These are phyloP conservation scores for Colletotrichum ledebouriae DNA, from an alignment of 2,329 filamentous ascomycete genomes.

Conservation along the genomic window DNA sequence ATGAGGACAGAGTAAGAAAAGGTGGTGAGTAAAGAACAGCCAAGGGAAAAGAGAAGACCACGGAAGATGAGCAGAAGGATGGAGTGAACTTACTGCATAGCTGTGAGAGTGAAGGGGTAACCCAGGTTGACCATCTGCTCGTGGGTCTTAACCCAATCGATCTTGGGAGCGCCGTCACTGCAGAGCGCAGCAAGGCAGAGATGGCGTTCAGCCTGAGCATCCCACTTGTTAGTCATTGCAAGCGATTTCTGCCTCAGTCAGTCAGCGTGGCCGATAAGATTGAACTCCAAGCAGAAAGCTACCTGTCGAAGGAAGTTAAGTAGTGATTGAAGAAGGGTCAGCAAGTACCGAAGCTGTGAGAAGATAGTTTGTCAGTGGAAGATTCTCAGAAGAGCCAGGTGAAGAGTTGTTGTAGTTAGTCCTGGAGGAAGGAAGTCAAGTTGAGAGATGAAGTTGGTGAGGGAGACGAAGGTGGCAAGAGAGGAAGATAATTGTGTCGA, in stretches of 20 bases:
- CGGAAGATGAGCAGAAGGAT: background rate
- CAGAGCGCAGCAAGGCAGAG: slow-evolving; percentile 7
- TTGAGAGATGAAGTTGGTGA: background rate
- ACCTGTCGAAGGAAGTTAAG: too few species aligned
- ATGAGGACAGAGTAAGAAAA: background rate
- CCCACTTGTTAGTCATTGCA: slow-evolving; percentile 1
- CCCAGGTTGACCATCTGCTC: slow-evolving; percentile 51
- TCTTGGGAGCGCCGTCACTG: slow-evolving; percentile 46
- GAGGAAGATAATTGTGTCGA: too few species aligned
- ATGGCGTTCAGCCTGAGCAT: slow-evolving; percentile 19
- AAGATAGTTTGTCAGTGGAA: too few species aligned
- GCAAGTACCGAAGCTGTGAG: too few species aligned
- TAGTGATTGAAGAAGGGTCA: too few species aligned
- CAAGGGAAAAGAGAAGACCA: background rate
- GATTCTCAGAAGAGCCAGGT: too few species aligned
- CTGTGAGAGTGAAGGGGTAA: slow-evolving; percentile 53
- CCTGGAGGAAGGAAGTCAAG: background rate
- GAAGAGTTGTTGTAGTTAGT: too few species aligned
- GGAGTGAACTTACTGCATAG: slow-evolving; percentile 52
- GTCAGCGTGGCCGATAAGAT: too few species aligned
- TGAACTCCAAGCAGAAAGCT: too few species aligned
- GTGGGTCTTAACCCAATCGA: slow-evolving; percentile 52
- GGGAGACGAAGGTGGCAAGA: background rate
- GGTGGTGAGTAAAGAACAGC: background rate
- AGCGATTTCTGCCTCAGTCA: background rate